These are phyloP conservation scores for Reutealis trisperma DNA, from an alignment of 345 rosid genomes.

Conservation along the genomic window DNA sequence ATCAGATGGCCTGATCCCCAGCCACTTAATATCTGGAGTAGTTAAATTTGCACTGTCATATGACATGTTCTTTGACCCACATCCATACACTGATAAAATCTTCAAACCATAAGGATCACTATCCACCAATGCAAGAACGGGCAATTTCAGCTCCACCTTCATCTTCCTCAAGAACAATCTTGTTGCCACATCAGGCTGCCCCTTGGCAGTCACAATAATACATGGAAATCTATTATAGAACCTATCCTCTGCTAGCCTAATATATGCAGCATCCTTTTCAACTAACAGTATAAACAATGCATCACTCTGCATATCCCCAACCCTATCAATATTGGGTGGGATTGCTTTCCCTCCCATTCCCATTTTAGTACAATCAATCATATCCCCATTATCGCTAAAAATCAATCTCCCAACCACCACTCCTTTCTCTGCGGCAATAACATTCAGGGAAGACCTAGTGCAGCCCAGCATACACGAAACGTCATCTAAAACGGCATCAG, in stretches of 20 bases:
- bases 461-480: conserved; percentile 96
- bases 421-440: conserved; percentile 92
- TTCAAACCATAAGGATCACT: conserved; percentile 96
- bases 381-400: conserved; percentile 92
- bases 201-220: conserved; percentile 90
- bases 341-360: conserved; percentile 99
- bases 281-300: conserved; percentile 82
- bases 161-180: conserved; percentile 91
- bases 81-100: conserved; percentile 88
- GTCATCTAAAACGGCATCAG: conserved; percentile 83
- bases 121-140: conserved; percentile 91
- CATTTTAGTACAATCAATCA: conserved; percentile 98
- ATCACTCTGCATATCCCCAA: conserved; percentile 96
- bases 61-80: conserved; percentile 99
- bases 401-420: conserved; percentile 92
- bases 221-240: conserved; percentile 95
- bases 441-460: conserved; percentile 91
- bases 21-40: conserved; percentile 93
- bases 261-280: conserved; percentile 96
- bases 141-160: conserved; percentile 90
- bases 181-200: conserved; percentile 97
- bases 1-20: conserved; percentile 92
- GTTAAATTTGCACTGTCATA: conserved; percentile 94
- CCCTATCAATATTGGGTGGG: conserved; percentile 91
- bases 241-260: conserved; percentile 89